phyloP scores from a whole-genome alignment of 805 yeast genomes.

The Cyberlindnera maclurae region DNA sequence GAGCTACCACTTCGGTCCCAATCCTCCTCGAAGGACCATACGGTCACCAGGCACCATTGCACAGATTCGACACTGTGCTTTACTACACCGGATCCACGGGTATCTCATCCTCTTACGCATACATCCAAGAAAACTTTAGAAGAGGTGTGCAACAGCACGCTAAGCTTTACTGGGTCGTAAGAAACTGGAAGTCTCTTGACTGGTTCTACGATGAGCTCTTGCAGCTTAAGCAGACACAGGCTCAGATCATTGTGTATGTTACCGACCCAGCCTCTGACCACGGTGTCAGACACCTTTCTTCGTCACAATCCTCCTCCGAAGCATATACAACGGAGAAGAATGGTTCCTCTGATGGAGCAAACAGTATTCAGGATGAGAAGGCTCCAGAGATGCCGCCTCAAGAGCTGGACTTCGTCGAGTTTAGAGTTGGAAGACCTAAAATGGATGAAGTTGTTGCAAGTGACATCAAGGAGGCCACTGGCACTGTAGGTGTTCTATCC shows the following conservation, averaged over 20 bases:
- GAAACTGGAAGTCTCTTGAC: slow-evolving; percentile 42
- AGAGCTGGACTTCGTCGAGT: slow-evolving; percentile 26
- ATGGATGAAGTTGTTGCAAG: slow-evolving; percentile 29
- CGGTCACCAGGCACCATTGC: slow-evolving; percentile 35
- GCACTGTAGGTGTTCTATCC: slow-evolving; percentile 39
- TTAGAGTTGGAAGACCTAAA: slow-evolving; percentile 40
- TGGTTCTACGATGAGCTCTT: slow-evolving; percentile 45
- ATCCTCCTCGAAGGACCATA: slow-evolving; percentile 61
- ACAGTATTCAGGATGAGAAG: neutral
- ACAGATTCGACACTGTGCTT: slow-evolving; percentile 31
- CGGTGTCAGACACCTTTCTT: slow-evolving; percentile 4
- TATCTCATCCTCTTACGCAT: slow-evolving; percentile 41
- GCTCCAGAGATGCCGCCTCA: slow-evolving; percentile 6
- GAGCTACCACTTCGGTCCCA: slow-evolving; percentile 18
- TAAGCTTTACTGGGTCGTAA: slow-evolving; percentile 60
- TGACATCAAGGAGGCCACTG: slow-evolving; percentile 32
- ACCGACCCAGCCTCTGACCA: slow-evolving; percentile 17
- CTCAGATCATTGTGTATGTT: slow-evolving; percentile 15
- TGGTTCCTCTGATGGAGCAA: neutral
- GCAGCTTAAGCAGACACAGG: slow-evolving; percentile 19
- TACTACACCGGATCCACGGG: slow-evolving; percentile 49
- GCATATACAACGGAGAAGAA: slow-evolving; percentile 4
- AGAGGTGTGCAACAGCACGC: slow-evolving; percentile 23
- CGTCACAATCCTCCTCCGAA: slow-evolving; percentile 6
- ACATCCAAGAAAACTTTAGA: slow-evolving; percentile 26